Base-by-base conservation (phyloP, 345 rosid species). In the Citrus australasica region DNA sequence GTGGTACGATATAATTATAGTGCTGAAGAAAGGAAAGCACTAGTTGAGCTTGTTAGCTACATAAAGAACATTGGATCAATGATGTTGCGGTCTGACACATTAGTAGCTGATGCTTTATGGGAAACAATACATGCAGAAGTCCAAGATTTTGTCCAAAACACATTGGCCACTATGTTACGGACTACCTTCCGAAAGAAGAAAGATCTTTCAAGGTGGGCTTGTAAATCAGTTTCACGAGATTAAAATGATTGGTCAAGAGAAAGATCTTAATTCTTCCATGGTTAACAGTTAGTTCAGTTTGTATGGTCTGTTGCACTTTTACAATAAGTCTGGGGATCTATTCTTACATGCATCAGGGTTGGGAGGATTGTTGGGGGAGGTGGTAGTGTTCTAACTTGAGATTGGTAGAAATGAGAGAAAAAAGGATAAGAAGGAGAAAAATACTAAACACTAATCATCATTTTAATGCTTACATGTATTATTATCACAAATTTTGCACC, bases 41-140 rank as follows among this genome's bases (percentile, higher is more conserved):
- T 96, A 73, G 92, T 92, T 76, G 99, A 96, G 88, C 92, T 94
- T 83, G 92, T 96, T 81, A 87, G 95, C 89, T 96, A 89, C 85
- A 89, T 96, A 88, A 96, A 96, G 90, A 93, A 94, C 80, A 86
- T 92, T 69, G 98, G 95, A 68, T 93, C 98, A 27, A 86, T 92
- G 95, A 92, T 96, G 95, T 97, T 92, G 84, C 89, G 92, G 35
- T 88, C 92, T 80, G 98, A 96, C 79, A 91, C 98, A 62, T 84
- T 94, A 84, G 94, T 96, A 63, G 97, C 97, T 75, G 99, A 96
- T 87, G 95, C 99, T 84, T 89, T 96, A 22, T 96, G 99, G 99
- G 99, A 94, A 87, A 96, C 98, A 51, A 90, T 96, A 87, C 99
- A 96, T 85, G 94, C 98, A 1, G 99, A 96, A 79, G 98, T 96